Evolutionary conservation across 768 basidiomycete species (phyloP).

Genomic region (Calocybe cyanea): DNA sequence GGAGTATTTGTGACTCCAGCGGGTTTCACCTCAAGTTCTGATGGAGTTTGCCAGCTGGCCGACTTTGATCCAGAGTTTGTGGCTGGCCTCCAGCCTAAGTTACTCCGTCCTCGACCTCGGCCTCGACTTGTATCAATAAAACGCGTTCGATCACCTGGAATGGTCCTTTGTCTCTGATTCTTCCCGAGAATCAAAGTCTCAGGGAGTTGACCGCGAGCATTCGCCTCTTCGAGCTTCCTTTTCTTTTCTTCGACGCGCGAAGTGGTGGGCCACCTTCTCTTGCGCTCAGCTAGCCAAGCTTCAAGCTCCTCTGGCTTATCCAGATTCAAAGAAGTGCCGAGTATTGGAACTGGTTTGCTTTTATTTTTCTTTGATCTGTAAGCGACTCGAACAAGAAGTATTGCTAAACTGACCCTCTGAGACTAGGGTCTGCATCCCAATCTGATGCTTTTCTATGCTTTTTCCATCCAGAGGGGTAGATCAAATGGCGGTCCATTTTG

Average conservation of each 20-base stretch:
- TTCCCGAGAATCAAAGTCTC: constrained; percentile 29
- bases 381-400: neutral
- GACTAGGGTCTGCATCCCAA: constrained; percentile 81
- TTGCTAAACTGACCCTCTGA: constrained; percentile 56
- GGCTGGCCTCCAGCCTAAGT: too few species aligned
- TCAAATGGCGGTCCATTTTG: constrained; percentile 88
- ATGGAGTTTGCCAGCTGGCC: too few species aligned
- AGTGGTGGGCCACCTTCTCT: constrained; percentile 77
- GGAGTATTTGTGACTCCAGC: too few species aligned
- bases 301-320: constrained; percentile 80
- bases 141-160: constrained; percentile 16
- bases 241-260: constrained; percentile 76
- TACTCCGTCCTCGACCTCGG: constrained; percentile 24
- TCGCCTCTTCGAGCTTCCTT: constrained; percentile 71
- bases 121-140: constrained; percentile 20
- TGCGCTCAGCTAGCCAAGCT: constrained; percentile 88
- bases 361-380: neutral
- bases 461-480: constrained; percentile 75
- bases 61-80: too few species aligned
- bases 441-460: constrained; percentile 48
- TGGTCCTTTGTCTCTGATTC: constrained; percentile 39
- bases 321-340: constrained; percentile 73
- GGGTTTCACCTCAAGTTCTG: too few species aligned
- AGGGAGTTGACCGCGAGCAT: constrained; percentile 72
- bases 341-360: constrained; percentile 71